Base-by-base conservation (phyloP, 2,329 filamentous ascomycete genomes). In the Fusarium euwallaceae region DNA sequence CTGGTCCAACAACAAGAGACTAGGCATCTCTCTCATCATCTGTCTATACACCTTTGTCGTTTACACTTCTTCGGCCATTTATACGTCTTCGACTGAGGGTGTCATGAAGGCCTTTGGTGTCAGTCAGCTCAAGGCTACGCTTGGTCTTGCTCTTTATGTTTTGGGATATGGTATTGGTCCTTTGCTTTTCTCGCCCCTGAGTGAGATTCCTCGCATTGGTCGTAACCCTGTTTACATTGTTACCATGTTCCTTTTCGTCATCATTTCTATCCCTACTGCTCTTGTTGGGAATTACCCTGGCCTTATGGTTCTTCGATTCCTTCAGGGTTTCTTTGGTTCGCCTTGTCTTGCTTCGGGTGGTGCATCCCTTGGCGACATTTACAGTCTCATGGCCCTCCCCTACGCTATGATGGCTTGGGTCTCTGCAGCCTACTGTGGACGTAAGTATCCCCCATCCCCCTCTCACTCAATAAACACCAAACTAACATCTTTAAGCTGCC, bases 221-320 rank as follows among this genome's bases (percentile, higher is more conserved):
- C 87, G 92, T 8, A 94, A 92, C 76, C 89, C 90, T 0, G 88
- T 92, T 7, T 94, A 94, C 81, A 88, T 93, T 39, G 80, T 89
- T 73, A 92, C 92, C 11, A 92, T 94, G 83, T 88, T 88, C 67
- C 83, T 94, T 32, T 94, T 94, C 79, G 89, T 92, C 59, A 87
- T 94, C 70, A 81, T 94, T 12, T 90, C 88, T 7, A 87, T 94
- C 17, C 92, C 92, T 0, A 89, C 91, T 0, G 90, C 91, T 0
- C 80, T 94, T 0, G 90, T 90, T 4, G 82, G 88, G 53, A 92
- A 91, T 82, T 92, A 91, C 62, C 83, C 89, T 0, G 91, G 91
- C 0, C 84, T 94, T 11, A 86, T 93, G 76, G 89, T 92, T 3
- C 84, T 92, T 4, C 87, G 91, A 2, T 92, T 92, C 81, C 81